Percentiles rank a stretch among this genome's conserved stretches.
Conservation (phyloP, 495 filamentous ascomycete species). For the Aspergillus wentii region DNA sequence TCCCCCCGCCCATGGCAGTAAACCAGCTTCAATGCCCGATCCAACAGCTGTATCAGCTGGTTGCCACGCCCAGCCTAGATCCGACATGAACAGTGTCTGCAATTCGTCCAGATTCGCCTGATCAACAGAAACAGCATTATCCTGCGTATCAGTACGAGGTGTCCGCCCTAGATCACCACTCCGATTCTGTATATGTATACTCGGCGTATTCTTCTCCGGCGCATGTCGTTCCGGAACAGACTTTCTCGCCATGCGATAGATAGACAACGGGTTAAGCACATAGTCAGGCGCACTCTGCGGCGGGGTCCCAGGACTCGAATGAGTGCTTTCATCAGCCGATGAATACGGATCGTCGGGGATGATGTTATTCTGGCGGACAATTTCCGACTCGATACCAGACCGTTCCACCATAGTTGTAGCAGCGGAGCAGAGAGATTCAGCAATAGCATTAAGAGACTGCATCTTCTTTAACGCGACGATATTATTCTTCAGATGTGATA, state of each 20-base stretch:
- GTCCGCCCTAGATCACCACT: too few species aligned
- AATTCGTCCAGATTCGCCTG: conserved; percentile 23
- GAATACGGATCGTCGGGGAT: conserved; percentile 27
- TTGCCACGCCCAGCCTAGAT: conserved; percentile 31
- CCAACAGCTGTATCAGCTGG: conserved; percentile 27
- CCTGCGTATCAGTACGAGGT: conserved; percentile 1
- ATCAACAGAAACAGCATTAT: conserved; percentile 1
- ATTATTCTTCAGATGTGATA: conserved; percentile 22
- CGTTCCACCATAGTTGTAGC: conserved; percentile 26
- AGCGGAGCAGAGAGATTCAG: conserved; percentile 16
- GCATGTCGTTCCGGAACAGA: conserved; percentile 27
- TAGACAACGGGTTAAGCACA: conserved; percentile 25
- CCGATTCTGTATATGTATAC: too few species aligned
- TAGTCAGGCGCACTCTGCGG: conserved; percentile 27
- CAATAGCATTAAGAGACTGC: conserved; percentile 18
- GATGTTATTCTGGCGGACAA: conserved; percentile 15
- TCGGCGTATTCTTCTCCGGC: too few species aligned
- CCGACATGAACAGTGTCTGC: conserved; percentile 26
- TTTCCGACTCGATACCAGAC: conserved; percentile 24
- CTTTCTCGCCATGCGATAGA: conserved; percentile 28
- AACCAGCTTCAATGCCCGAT: conserved; percentile 21
- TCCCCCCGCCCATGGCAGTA: conserved; percentile 28
- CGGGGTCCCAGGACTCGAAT: conserved; percentile 17
- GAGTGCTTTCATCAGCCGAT: conserved; percentile 9
- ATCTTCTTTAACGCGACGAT: conserved; percentile 20